Percentiles rank a stretch among this genome's conserved stretches.
Evolutionary conservation across 2,329 filamentous ascomycete species (phyloP).

Genomic region (Neofusicoccum cordaticola): DNA sequence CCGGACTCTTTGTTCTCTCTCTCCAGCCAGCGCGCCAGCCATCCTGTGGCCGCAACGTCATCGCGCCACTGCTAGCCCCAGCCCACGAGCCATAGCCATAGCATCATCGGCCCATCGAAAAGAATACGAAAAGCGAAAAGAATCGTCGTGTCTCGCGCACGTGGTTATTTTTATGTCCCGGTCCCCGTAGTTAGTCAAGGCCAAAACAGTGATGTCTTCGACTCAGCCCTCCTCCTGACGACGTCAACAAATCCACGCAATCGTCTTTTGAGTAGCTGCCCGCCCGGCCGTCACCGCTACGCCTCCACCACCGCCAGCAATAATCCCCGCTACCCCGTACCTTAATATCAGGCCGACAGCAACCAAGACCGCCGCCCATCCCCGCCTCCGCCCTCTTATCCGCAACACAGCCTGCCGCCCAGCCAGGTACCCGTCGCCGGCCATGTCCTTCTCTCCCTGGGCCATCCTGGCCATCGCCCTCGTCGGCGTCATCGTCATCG

Average conservation of each 20-base stretch:
- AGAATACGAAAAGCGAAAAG: not conserved
- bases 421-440: no score
- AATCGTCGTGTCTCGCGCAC: not conserved
- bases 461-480: constrained; percentile 8
- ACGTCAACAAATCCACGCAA: not conserved
- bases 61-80: not conserved
- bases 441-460: constrained; percentile 1
- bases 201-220: constrained; percentile 1
- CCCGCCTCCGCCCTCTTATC: no score
- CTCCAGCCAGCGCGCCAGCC: not conserved
- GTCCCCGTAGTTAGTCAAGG: not conserved
- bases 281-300: not conserved
- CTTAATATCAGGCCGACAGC: not conserved
- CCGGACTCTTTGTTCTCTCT: not conserved
- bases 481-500: not conserved
- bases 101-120: constrained; percentile 9
- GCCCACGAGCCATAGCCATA: not conserved
- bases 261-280: not conserved
- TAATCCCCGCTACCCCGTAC: not conserved
- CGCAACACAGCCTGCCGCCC: no score
- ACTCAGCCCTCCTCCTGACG: not conserved
- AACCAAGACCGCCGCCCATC: not conserved
- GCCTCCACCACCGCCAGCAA: not conserved
- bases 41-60: not conserved
- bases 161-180: not conserved